A percentile compares a stretch with the other conserved stretches of the same genome.
Conservation (phyloP, 2,329 filamentous ascomycete genomes). For the Alternaria conjuncta region DNA sequence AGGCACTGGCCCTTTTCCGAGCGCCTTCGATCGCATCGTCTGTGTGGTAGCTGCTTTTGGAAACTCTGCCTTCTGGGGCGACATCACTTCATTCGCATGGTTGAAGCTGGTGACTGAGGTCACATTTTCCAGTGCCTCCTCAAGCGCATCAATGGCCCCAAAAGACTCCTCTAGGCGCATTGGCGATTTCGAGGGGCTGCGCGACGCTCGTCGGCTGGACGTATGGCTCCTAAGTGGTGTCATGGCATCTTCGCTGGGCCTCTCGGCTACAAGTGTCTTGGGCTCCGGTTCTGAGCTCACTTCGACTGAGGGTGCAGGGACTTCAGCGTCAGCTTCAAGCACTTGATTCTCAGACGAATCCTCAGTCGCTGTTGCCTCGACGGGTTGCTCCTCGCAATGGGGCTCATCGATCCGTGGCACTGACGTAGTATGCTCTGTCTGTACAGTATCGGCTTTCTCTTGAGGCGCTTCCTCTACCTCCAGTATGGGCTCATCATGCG, state of each 20-base stretch:
- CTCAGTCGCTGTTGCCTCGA: background rate
- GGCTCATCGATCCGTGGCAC: slow-evolving; percentile 1
- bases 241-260: slow-evolving; percentile 31
- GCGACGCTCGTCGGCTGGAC: slow-evolving; percentile 30
- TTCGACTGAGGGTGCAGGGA: slow-evolving; percentile 23
- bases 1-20: slow-evolving; percentile 16
- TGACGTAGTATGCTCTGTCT: background rate
- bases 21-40: slow-evolving; percentile 9
- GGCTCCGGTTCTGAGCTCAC: slow-evolving; percentile 34
- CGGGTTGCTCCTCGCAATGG: background rate
- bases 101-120: slow-evolving; percentile 47
- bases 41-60: slow-evolving; percentile 10
- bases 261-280: slow-evolving; percentile 36
- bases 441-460: background rate
- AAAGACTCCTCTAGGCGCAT: slow-evolving; percentile 56
- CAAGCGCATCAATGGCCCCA: slow-evolving; percentile 58
- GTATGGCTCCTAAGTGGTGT: slow-evolving; percentile 29
- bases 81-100: slow-evolving; percentile 39
- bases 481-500: background rate
- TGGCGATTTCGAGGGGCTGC: slow-evolving; percentile 36
- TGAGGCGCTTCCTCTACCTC: slow-evolving; percentile 1
- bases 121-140: slow-evolving; percentile 60
- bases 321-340: slow-evolving; percentile 8
- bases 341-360: background rate
- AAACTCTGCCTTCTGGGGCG: slow-evolving; percentile 28